phyloP scores from a whole-genome alignment of 257 asterid genomes.

The Eucommia ulmoides region DNA sequence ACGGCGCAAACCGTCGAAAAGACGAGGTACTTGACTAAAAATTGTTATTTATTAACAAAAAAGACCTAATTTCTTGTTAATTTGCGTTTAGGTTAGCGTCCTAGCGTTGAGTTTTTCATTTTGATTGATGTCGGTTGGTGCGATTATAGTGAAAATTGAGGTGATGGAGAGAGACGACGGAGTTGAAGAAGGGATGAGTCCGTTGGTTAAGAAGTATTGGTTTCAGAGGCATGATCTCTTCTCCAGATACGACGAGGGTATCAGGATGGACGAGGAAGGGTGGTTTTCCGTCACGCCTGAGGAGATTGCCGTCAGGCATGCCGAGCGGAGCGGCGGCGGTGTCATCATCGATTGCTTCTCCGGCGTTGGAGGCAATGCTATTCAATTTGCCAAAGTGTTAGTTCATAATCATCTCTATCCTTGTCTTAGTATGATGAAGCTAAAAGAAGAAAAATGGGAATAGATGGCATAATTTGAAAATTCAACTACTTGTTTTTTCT shows the following conservation, averaged over 20 bases:
- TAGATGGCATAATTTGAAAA: too few species aligned
- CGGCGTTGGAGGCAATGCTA: slow-evolving; percentile 88
- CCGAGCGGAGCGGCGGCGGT: slow-evolving; percentile 44
- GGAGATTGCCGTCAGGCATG: slow-evolving; percentile 66
- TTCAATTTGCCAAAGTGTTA: slow-evolving; percentile 64
- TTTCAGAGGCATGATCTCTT: slow-evolving; percentile 68
- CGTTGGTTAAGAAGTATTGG: slow-evolving; percentile 70
- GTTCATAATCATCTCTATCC: too few species aligned
- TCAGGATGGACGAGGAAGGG: slow-evolving; percentile 79
- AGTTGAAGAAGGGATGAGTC: slow-evolving; percentile 38
- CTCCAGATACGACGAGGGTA: slow-evolving; percentile 55
- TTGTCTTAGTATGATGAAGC: too few species aligned
- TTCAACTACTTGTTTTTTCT: not conserved
- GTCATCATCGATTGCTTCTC: slow-evolving; percentile 71
- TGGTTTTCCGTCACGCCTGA: slow-evolving; percentile 99
- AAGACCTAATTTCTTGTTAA: not conserved
- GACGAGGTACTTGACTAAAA: slow-evolving; percentile 25
- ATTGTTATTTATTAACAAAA: too few species aligned
- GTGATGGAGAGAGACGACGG: slow-evolving; percentile 14
- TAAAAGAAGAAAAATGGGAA: too few species aligned
- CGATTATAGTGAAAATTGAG: slow-evolving; percentile 24
- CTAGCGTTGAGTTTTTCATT: not conserved
- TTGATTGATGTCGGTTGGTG: slow-evolving; percentile 4
- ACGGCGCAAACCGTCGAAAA: slow-evolving; percentile 27
- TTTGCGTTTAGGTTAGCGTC: not conserved